Base-by-base conservation (phyloP, 176 grass and related monocot genomes). In the Alloteropsis semialata region DNA sequence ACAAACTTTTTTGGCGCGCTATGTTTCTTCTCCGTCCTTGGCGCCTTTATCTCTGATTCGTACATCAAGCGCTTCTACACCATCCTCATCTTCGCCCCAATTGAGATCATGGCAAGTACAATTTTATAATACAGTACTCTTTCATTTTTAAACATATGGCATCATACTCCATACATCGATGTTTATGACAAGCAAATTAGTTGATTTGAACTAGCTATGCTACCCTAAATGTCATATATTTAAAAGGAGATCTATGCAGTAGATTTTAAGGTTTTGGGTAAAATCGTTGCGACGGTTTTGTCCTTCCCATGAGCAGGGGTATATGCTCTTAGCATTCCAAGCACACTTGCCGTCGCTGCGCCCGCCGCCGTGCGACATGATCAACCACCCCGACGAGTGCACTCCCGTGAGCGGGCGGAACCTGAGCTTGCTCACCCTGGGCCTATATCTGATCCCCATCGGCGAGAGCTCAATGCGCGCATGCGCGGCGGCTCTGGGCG, bases 31-130 rank as follows among this genome's bases (percentile, higher is more conserved):
- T 79, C 90, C 79, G 71, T 96, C 44, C 19, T 92, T 0, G 90
- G 93, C 0, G 93, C 90, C 41, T 92, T 96, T 72, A 42, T 96
- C 65, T 96, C 93, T 0, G 93, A 92, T 60, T 96, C 93, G 3
- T 96, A 92, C 57, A 62, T 90, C 75, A 88, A 84, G 16, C 54
- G 93, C 33, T 92, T 92, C 43, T 78, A 88, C 49, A 89, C 85
- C 17, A 89, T 90, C 29, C 80, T 90, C 83, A 87, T 90, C 25
- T 92, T 92, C 37, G 85, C 79, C 0, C 85, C 85, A 1, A n/a
- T 90, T 7, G 90, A 84, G 59, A 65, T 92, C 69, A 14, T 92
- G 90, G 90, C 80, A 81, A 81, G 71, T 72, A 13, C n/a, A n/a
- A n/a, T n/a, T n/a, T n/a, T n/a, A n/a, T n/a, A n/a, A n/a, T n/a